Evolutionary conservation across 2,329 filamentous ascomycete genomes (phyloP).

Genomic region (Phialemoniopsis sp.): DNA sequence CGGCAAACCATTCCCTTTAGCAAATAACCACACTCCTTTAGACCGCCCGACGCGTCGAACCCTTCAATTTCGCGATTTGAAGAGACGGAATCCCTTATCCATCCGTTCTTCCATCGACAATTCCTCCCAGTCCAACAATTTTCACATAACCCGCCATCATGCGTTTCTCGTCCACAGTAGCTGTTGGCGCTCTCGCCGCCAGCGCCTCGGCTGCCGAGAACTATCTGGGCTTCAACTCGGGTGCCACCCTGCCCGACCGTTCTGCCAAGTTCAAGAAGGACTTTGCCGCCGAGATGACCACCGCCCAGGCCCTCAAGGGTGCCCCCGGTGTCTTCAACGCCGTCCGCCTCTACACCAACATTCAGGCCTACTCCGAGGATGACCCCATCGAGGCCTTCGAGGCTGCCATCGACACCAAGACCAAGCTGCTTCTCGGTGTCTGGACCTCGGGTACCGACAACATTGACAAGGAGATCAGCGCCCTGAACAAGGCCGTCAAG

Average conservation of each 20-base stretch:
- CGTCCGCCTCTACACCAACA: conserved; percentile 65
- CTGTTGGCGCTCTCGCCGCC: conserved; percentile 32
- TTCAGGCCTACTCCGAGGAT: conserved; percentile 60
- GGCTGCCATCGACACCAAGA: conserved; percentile 58
- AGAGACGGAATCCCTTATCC: neutral
- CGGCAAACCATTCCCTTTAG: no score
- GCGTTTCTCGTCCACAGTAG: conserved; percentile 32
- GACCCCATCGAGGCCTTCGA: conserved; percentile 81
- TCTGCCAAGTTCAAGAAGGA: conserved; percentile 49
- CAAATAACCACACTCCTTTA: no score
- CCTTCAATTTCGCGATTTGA: neutral
- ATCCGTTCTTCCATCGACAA: neutral
- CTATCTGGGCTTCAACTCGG: conserved; percentile 52
- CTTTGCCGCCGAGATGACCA: conserved; percentile 41
- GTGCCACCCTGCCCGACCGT: conserved; percentile 37
- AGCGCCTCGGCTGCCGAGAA: conserved; percentile 35
- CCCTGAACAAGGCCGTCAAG: conserved; percentile 51
- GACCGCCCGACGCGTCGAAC: neutral
- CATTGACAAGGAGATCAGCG: conserved; percentile 57
- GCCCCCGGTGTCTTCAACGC: conserved; percentile 53
- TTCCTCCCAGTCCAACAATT: neutral
- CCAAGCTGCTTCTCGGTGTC: conserved; percentile 59
- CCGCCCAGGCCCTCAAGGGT: conserved; percentile 31
- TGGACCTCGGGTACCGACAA: conserved; percentile 54
- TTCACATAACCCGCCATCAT: conserved; percentile 23